A percentile compares a stretch with the other conserved stretches of the same genome.
These are phyloP conservation scores for Lodderomyces beijingensis DNA, from an alignment of 1,139 yeast genomes.

Conservation along the genomic window DNA sequence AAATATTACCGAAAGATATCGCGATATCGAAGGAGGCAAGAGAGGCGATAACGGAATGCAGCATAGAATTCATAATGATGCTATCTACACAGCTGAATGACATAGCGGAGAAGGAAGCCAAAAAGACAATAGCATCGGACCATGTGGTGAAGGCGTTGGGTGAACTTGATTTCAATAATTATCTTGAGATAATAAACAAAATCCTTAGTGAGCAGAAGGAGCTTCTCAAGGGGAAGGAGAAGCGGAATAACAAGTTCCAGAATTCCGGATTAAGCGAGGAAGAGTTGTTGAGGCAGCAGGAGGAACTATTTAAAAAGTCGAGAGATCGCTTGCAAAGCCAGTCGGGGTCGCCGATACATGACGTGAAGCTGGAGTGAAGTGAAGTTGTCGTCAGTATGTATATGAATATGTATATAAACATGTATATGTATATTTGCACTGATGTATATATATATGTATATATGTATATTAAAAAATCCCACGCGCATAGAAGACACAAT, in stretches of 20 bases:
- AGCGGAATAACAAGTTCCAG: constrained; percentile 89
- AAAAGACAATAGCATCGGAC: constrained; percentile 94
- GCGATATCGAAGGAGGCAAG: constrained; percentile 91
- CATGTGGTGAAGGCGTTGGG: constrained; percentile 89
- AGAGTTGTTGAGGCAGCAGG: constrained; percentile 87
- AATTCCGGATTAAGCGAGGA: constrained; percentile 90
- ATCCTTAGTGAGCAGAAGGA: constrained; percentile 87
- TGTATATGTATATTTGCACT: too few relatives aligned
- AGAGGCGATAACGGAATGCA: constrained; percentile 92
- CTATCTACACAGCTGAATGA: constrained; percentile 91
- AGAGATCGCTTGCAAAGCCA: constrained; percentile 62
- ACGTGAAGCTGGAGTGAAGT: constrained; percentile 7
- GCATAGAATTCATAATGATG: constrained; percentile 94
- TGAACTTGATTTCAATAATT: constrained; percentile 83
- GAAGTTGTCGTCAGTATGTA: too few relatives aligned
- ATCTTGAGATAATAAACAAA: constrained; percentile 76
- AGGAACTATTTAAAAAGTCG: constrained; percentile 84
- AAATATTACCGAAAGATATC: constrained; percentile 79
- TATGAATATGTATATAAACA: too few relatives aligned
- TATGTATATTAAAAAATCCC: too few relatives aligned
- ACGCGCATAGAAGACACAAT: too few relatives aligned
- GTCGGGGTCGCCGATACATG: constrained; percentile 11
- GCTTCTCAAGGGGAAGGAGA: constrained; percentile 80
- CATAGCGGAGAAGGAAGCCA: constrained; percentile 92
- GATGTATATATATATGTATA: too few relatives aligned